These are phyloP conservation scores for Pseudogymnoascus sp. DNA, from an alignment of 2,329 filamentous ascomycete genomes.

Conservation along the genomic window DNA sequence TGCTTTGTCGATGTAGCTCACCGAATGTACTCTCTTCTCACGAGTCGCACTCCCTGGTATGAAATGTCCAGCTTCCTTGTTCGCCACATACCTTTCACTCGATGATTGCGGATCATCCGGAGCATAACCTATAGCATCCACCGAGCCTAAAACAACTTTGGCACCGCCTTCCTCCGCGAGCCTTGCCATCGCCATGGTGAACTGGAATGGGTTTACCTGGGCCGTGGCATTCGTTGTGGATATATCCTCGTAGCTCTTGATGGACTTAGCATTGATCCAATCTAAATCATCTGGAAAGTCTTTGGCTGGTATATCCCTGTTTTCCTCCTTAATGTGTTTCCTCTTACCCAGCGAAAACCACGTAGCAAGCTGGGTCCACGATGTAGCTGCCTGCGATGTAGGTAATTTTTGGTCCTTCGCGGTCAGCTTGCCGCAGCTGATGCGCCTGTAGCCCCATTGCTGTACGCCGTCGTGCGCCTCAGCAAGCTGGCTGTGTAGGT, in stretches of 20 bases:
- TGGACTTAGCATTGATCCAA: slow-evolving; percentile 66
- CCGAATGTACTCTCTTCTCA: slow-evolving; percentile 46
- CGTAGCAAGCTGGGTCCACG: neutral
- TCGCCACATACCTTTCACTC: neutral
- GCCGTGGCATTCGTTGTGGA: slow-evolving; percentile 73
- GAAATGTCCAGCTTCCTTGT: slow-evolving; percentile 40
- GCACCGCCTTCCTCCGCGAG: slow-evolving; percentile 65
- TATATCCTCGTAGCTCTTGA: slow-evolving; percentile 75
- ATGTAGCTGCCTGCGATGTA: slow-evolving; percentile 3
- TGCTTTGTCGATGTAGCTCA: slow-evolving; percentile 54
- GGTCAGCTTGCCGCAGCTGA: slow-evolving; percentile 57
- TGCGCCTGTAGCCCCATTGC: slow-evolving; percentile 77
- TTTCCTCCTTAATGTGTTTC: slow-evolving; percentile 34
- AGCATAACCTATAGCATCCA: slow-evolving; percentile 57
- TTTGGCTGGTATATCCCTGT: slow-evolving; percentile 58
- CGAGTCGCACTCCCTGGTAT: neutral
- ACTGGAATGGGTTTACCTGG: slow-evolving; percentile 87
- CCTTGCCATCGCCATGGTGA: slow-evolving; percentile 76
- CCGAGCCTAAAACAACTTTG: slow-evolving; percentile 60
- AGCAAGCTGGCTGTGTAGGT: slow-evolving; percentile 76
- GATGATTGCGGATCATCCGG: slow-evolving; percentile 18
- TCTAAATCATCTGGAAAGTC: slow-evolving; percentile 71
- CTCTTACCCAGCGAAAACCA: slow-evolving; percentile 8
- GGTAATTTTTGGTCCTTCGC: slow-evolving; percentile 21
- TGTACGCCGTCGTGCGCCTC: slow-evolving; percentile 70